Percentiles rank a stretch among this genome's conserved stretches.
These are phyloP conservation scores for Austroboletus novae-zelandiae DNA, from an alignment of 1,284 basidiomycete species.

Conservation along the genomic window DNA sequence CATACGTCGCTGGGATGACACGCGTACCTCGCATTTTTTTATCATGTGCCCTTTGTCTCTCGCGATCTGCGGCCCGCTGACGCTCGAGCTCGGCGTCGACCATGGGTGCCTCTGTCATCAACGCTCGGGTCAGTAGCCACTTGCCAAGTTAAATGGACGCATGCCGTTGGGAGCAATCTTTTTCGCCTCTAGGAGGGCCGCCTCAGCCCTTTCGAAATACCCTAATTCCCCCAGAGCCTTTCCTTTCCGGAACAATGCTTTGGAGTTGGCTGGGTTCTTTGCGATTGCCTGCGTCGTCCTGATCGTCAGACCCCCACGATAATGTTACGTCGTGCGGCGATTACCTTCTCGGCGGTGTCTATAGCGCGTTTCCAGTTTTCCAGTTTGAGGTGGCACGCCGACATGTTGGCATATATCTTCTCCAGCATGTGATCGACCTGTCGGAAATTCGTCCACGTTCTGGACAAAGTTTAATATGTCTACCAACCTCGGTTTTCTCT, in stretches of 20 bases:
- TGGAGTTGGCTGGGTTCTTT: conserved; percentile 71
- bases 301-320: background rate
- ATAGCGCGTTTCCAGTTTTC: conserved; percentile 72
- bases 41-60: conserved; percentile 60
- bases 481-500: conserved; percentile 51
- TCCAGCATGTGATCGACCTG: conserved; percentile 72
- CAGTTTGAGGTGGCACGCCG: conserved; percentile 74
- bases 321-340: background rate
- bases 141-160: conserved; percentile 3
- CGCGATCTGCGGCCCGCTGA: conserved; percentile 58
- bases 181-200: conserved; percentile 60
- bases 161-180: conserved; percentile 59
- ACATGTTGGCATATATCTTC: conserved; percentile 80
- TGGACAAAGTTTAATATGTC: background rate
- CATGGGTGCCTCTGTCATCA: conserved; percentile 48
- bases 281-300: conserved; percentile 52
- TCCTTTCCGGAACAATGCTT: conserved; percentile 77
- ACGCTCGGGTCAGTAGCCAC: background rate
- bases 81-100: conserved; percentile 61
- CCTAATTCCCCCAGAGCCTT: conserved; percentile 74
- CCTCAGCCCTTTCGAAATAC: conserved; percentile 68
- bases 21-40: conserved; percentile 69
- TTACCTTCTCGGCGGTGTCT: conserved; percentile 74
- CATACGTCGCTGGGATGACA: background rate
- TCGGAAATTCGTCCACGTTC: background rate